Evolutionary conservation across 2,329 filamentous ascomycete species (phyloP).

Genomic region (Talaromyces rugulosus): DNA sequence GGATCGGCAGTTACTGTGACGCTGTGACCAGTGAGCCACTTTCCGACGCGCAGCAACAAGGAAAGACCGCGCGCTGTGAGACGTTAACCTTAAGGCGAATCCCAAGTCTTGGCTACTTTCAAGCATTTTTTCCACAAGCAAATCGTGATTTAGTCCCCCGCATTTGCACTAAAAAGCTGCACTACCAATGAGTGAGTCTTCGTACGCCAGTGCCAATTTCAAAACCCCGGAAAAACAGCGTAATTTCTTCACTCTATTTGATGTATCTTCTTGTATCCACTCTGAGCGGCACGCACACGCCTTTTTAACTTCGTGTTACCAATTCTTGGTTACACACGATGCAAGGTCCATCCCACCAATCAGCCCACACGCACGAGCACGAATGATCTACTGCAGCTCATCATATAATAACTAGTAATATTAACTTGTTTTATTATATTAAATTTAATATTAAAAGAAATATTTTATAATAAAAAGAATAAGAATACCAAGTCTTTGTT

Average conservation of each 20-base stretch:
- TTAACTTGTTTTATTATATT: too few relatives aligned
- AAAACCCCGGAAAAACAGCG: not conserved
- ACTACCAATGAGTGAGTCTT: not conserved
- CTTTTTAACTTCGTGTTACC: not conserved
- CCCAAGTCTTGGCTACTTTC: not conserved
- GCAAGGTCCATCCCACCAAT: slow-evolving; percentile 2
- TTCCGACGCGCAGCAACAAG: not conserved
- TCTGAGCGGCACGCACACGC: not conserved
- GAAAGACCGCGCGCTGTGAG: not conserved
- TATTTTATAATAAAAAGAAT: too few relatives aligned
- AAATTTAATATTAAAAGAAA: too few relatives aligned
- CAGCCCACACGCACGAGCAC: not conserved
- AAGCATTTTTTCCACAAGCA: not conserved
- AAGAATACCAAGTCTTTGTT: too few relatives aligned
- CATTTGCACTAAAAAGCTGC: not conserved
- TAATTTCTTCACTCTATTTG: not conserved
- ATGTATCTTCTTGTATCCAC: not conserved
- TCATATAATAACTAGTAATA: too few relatives aligned
- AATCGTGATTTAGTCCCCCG: not conserved
- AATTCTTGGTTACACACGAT: slow-evolving; percentile 4
- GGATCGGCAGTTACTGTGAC: not conserved
- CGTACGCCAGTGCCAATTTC: not conserved
- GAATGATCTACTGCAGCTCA: not conserved
- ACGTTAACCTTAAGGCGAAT: not conserved
- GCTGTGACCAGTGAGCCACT: not conserved